These are phyloP conservation scores for Blastocystis hominis DNA, from an alignment of 352 stramenopile genomes.

Conservation along the genomic window DNA sequence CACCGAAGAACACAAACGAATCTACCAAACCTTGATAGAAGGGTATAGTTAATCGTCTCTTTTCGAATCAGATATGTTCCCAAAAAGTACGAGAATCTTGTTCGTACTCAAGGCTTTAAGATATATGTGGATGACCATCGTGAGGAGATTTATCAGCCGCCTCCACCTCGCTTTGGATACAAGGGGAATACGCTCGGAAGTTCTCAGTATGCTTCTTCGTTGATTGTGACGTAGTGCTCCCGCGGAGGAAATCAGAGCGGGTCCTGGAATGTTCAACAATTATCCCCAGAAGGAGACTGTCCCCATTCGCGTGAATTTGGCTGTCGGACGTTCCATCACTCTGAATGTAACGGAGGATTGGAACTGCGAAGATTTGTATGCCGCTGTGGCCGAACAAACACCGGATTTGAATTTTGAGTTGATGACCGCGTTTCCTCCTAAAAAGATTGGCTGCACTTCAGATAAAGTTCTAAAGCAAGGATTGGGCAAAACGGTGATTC, in stretches of 20 bases:
- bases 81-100: neutral
- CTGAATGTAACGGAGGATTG: slow-evolving; percentile 11
- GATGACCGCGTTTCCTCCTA: too few species aligned
- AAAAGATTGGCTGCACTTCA: too few species aligned
- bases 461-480: too few species aligned
- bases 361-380: neutral
- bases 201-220: neutral
- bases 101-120: neutral
- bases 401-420: too few species aligned
- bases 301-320: neutral
- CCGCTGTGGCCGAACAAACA: too few species aligned
- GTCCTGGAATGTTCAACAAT: too few species aligned
- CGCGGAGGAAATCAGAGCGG: too few species aligned
- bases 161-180: neutral
- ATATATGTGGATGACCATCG: neutral
- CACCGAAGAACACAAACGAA: neutral
- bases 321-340: neutral
- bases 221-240: neutral
- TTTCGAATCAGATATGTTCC: too few species aligned
- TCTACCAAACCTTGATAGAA: neutral
- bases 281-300: neutral
- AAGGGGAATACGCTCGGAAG: neutral
- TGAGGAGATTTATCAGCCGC: neutral
- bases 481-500: too few species aligned
- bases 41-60: too few species aligned